A percentile compares a stretch with the other conserved stretches of the same genome.
Evolutionary conservation across 2,329 filamentous ascomycete genomes (phyloP).

Genomic region (Beauveria rudraprayagi): DNA sequence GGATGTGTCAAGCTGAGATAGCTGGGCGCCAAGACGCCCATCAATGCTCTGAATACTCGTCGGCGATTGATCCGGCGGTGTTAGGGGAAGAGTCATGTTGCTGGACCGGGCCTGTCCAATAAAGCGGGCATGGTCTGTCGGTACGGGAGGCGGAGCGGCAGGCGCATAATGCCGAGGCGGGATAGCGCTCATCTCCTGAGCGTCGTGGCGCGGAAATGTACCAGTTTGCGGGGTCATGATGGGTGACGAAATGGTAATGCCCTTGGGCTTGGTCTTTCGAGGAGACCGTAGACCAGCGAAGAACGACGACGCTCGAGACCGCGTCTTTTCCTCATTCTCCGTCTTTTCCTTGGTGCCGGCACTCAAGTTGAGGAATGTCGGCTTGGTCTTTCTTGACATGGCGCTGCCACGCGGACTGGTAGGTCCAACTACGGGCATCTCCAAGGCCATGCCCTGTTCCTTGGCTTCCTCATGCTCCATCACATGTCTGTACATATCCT

Average conservation of each 20-base stretch:
- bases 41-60: conserved; percentile 42
- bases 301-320: conserved; percentile 51
- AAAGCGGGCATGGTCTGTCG: conserved; percentile 36
- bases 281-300: conserved; percentile 56
- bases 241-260: conserved; percentile 54
- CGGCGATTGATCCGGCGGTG: conserved; percentile 32
- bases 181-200: conserved; percentile 50
- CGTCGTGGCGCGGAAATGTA: conserved; percentile 47
- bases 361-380: conserved; percentile 41
- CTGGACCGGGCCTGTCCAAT: conserved; percentile 18
- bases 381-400: conserved; percentile 40
- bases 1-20: conserved; percentile 24
- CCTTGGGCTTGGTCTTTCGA: conserved; percentile 42
- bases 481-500: conserved; percentile 84
- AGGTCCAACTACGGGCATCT: conserved; percentile 27
- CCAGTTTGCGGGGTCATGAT: conserved; percentile 56
- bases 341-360: conserved; percentile 37
- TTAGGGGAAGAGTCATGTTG: conserved; percentile 19
- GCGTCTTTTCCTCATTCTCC: conserved; percentile 40
- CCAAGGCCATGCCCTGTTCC: conserved; percentile 43
- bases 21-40: conserved; percentile 41
- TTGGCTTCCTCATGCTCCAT: conserved; percentile 78
- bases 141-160: conserved; percentile 48
- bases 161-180: conserved; percentile 51
- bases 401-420: conserved; percentile 21